Evolutionary conservation across 208 protist genomes (phyloP), one percentile per base, ranked within the genome.

Genomic region (Naegleria lovaniensis): DNA sequence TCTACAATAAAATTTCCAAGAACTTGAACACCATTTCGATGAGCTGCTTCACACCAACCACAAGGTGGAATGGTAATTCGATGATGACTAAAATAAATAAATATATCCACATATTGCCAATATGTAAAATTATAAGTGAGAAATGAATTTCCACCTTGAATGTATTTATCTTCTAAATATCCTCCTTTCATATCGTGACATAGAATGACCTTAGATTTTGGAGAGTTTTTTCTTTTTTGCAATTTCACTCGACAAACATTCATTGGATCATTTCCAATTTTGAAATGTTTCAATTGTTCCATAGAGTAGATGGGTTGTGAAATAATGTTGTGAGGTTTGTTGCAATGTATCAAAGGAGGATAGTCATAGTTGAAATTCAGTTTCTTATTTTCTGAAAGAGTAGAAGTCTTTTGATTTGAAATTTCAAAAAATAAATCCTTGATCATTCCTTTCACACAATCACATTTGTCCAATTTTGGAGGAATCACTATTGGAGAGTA

Each of bases 1-100:
- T 98, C 97, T 5, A 92, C 95, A 89, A 98, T 95, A 86, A 98
- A 90, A 25, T 95, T 98, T 39, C 94, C 97, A 25, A 98, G 92
- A 22, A 95, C 92, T 4, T 93, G 92, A 7, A 97, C 96, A 29
- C 97, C 97, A 91, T 96, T 93, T 36, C 92, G 92, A 89, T 98
- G 96, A 22, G 94, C 94, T 29, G 91, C 87, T 36, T 95, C 92
- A 11, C 97, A 95, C 96, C 96, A 98, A 83, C 93, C 93, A 40
- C 92, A 92, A 90, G 96, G 97, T 22, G 97, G 97, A 39, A 97
- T 92, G 2, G 93, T 93, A 36, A 97, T 92, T 86, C 95, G 93
- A 83, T 95, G 0, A 67, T 89, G 85, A 41, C n/a, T 41, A 89
- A 89, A 89, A 40, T 89, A 89, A 41, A 89, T 67, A 89, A 89